Percentiles rank a stretch among this genome's conserved stretches.
These are phyloP conservation scores for Fragosphaeria purpurea DNA, from an alignment of 2,329 filamentous ascomycete species.

Conservation along the genomic window DNA sequence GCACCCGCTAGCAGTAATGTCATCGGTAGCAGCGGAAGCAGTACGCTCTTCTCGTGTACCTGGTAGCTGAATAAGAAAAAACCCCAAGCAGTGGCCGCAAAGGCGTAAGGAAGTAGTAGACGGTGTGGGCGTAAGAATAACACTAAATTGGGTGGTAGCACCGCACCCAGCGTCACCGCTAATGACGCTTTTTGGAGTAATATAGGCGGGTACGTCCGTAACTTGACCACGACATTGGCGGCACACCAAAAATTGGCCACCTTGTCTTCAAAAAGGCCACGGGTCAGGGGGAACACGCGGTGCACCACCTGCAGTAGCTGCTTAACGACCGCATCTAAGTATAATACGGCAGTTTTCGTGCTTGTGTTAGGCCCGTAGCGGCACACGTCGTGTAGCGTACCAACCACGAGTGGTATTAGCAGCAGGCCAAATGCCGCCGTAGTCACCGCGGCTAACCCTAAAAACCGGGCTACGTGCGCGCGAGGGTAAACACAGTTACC, in stretches of 20 bases:
- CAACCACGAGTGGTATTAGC: conserved; percentile 63
- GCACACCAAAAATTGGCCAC: conserved; percentile 98
- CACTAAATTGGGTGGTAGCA: conserved; percentile 67
- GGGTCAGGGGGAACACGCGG: conserved; percentile 88
- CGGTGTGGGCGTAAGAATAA: conserved; percentile 71
- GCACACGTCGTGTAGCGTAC: conserved; percentile 58
- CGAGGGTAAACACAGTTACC: conserved; percentile 74
- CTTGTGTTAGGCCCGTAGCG: no score
- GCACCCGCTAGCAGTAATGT: conserved; percentile 73
- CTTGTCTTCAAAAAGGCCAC: conserved; percentile 97
- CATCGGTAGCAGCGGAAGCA: conserved; percentile 88
- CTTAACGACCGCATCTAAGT: conserved; percentile 54
- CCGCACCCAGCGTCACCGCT: conserved; percentile 61
- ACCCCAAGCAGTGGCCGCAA: conserved; percentile 82
- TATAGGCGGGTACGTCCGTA: conserved; percentile 60
- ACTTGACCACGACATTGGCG: conserved; percentile 79
- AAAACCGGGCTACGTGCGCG: conserved; percentile 55
- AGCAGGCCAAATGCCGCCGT: conserved; percentile 62
- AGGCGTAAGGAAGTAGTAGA: conserved; percentile 65
- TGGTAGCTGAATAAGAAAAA: conserved; percentile 98
- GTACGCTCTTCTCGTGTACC: conserved; percentile 94
- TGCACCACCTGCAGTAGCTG: conserved; percentile 78
- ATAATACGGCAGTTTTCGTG: no score
- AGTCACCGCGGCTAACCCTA: conserved; percentile 68
- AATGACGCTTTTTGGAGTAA: conserved; percentile 70